These are phyloP conservation scores for Saccharum officinarum DNA, from an alignment of 176 grass and related monocot species.

Conservation along the genomic window DNA sequence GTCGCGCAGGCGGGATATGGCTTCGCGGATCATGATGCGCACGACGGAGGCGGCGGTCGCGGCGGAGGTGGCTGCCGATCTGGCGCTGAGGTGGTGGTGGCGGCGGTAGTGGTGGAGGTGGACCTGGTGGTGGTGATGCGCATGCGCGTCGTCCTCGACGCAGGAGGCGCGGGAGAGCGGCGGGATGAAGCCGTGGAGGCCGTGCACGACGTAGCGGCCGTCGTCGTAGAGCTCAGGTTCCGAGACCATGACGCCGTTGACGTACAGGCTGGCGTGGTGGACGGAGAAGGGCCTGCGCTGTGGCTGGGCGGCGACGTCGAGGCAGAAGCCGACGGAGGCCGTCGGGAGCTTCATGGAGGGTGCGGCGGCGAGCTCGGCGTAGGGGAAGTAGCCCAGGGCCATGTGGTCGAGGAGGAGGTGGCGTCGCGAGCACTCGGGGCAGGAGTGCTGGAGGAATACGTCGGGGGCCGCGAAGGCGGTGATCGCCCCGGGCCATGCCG, in stretches of 20 bases:
- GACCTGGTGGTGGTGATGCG: conserved; percentile 20
- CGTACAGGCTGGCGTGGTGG: conserved; percentile 46
- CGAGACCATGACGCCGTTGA: conserved; percentile 63
- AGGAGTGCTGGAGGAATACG: conserved; percentile 42
- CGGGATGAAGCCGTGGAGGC: conserved; percentile 48
- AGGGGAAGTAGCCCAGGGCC: conserved; percentile 63
- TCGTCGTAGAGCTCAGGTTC: conserved; percentile 74
- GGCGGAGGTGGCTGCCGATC: conserved; percentile 18
- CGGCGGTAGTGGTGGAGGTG: neutral
- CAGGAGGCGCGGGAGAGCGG: conserved; percentile 64
- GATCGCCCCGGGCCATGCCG: conserved; percentile 54
- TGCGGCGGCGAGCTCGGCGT: conserved; percentile 42
- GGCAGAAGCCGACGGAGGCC: conserved; percentile 56
- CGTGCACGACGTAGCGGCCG: conserved; percentile 69
- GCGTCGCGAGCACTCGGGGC: conserved; percentile 48
- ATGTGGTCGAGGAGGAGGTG: conserved; percentile 65
- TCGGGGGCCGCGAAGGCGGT: conserved; percentile 68
- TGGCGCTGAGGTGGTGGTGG: conserved; percentile 27
- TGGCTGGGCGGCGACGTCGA: conserved; percentile 51
- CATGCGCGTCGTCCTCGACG: conserved; percentile 5
- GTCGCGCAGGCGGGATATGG: conserved; percentile 59
- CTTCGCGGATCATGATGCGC: conserved; percentile 69
- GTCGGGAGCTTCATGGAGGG: conserved; percentile 51
- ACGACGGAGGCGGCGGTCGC: conserved; percentile 35
- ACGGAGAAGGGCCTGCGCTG: conserved; percentile 35